phyloP scores from a whole-genome alignment of 2,329 filamentous ascomycete genomes.

The Cadophora malorum region DNA sequence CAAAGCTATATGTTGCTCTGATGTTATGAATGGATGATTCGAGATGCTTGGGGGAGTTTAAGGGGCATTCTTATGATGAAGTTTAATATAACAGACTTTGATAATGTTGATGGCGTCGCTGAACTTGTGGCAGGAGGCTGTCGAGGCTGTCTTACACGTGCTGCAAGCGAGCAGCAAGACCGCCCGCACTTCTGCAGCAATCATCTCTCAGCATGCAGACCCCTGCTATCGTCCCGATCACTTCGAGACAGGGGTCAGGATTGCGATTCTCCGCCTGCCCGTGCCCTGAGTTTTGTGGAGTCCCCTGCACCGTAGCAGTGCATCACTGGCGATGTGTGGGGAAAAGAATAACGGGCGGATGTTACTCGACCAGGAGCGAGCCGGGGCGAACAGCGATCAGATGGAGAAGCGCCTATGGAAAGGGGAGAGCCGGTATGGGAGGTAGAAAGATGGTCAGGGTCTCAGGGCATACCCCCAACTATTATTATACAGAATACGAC shows the following conservation, averaged over 20 bases:
- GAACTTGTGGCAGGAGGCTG: not conserved
- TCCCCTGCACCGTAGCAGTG: slow-evolving; percentile 7
- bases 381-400: slow-evolving; percentile 24
- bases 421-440: not conserved
- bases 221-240: slow-evolving; percentile 6
- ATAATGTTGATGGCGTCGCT: slow-evolving; percentile 18
- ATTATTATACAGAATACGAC: slow-evolving; percentile 16
- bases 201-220: slow-evolving; percentile 7
- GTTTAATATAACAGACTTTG: slow-evolving; percentile 20
- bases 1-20: slow-evolving; percentile 14
- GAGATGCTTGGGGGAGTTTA: slow-evolving; percentile 13
- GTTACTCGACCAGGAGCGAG: slow-evolving; percentile 17
- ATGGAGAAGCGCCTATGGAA: slow-evolving; percentile 12
- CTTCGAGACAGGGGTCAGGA: not conserved
- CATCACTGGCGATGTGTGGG: slow-evolving; percentile 24
- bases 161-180: slow-evolving; percentile 5
- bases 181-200: not conserved
- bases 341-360: slow-evolving; percentile 19
- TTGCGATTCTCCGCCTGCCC: slow-evolving; percentile 27
- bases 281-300: slow-evolving; percentile 21
- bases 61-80: slow-evolving; percentile 9
- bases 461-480: not conserved
- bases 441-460: not conserved
- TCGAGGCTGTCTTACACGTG: slow-evolving; percentile 16
- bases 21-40: slow-evolving; percentile 20